Percentiles rank a stretch among this genome's conserved stretches.
Conservation (phyloP, 1,284 basidiomycete genomes). For the Leccinum griseonigrum region DNA sequence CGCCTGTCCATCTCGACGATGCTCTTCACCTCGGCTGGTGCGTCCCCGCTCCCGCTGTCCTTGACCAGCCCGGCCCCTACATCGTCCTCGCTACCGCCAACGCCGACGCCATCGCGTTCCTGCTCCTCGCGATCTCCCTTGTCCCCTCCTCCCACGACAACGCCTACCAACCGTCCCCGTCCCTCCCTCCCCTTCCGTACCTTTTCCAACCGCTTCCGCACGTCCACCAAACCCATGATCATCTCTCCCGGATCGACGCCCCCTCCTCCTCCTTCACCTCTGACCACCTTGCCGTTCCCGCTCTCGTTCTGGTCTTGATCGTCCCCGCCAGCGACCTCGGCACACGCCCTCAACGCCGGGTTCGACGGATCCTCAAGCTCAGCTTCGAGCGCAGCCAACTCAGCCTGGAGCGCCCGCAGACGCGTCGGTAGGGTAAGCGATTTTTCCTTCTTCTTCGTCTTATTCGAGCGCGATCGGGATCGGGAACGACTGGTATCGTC, state of each 20-base stretch:
- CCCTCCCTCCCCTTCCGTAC: slow-evolving; percentile 66
- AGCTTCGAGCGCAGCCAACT: slow-evolving; percentile 61
- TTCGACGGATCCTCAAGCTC: slow-evolving; percentile 73
- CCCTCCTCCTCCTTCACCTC: neutral
- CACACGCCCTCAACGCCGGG: slow-evolving; percentile 45
- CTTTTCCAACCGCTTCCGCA: slow-evolving; percentile 63
- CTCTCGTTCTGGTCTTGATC: neutral
- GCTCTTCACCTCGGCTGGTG: slow-evolving; percentile 38
- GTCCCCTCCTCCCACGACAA: slow-evolving; percentile 46
- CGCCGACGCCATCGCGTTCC: neutral
- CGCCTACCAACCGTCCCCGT: slow-evolving; percentile 61
- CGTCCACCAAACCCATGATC: slow-evolving; percentile 71
- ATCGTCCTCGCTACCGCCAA: slow-evolving; percentile 15
- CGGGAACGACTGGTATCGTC: slow-evolving; percentile 27
- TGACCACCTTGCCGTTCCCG: neutral
- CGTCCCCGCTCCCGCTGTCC: slow-evolving; percentile 21
- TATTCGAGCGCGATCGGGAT: slow-evolving; percentile 2
- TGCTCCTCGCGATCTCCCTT: neutral
- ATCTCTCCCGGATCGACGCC: slow-evolving; percentile 73
- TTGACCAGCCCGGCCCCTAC: slow-evolving; percentile 16
- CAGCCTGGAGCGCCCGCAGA: slow-evolving; percentile 58
- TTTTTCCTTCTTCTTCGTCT: slow-evolving; percentile 26
- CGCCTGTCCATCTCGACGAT: slow-evolving; percentile 76
- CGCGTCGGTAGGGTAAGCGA: slow-evolving; percentile 58
- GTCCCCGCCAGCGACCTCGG: slow-evolving; percentile 35